phyloP scores from a whole-genome alignment of 1,139 yeast genomes.

The Magnusiomyces ingens region DNA sequence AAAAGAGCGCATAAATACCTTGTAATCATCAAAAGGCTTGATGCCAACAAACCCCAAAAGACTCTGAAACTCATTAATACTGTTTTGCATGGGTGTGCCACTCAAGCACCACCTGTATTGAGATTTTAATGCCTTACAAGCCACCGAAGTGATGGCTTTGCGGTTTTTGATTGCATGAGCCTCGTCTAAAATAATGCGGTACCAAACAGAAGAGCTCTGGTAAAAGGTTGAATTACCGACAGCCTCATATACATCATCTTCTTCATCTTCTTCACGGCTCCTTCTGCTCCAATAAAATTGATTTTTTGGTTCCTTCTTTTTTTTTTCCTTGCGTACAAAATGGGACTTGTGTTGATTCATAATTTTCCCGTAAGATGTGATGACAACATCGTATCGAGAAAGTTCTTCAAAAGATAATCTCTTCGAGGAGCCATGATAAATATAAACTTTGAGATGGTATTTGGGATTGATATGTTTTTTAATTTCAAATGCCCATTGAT shows the following conservation, averaged over 20 bases:
- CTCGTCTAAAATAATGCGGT: slow-evolving; percentile 78
- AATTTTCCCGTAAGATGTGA: slow-evolving; percentile 73
- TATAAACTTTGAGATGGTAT: slow-evolving; percentile 43
- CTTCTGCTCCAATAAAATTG: no score
- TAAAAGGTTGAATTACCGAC: slow-evolving; percentile 78
- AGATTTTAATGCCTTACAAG: slow-evolving; percentile 52
- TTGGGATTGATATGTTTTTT: slow-evolving; percentile 50
- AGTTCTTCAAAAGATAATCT: slow-evolving; percentile 40
- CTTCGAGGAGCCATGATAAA: slow-evolving; percentile 52
- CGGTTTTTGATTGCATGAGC: slow-evolving; percentile 85
- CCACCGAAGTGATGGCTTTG: slow-evolving; percentile 56
- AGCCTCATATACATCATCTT: slow-evolving; percentile 52
- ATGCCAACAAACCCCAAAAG: slow-evolving; percentile 64
- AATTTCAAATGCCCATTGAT: slow-evolving; percentile 82
- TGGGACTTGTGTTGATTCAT: slow-evolving; percentile 38
- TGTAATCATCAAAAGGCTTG: slow-evolving; percentile 43
- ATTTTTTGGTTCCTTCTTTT: not conserved
- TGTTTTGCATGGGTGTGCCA: slow-evolving; percentile 94
- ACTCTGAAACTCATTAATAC: slow-evolving; percentile 72
- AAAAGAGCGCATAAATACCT: slow-evolving; percentile 52
- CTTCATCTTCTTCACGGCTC: no score
- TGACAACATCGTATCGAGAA: slow-evolving; percentile 56
- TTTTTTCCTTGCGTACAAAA: slow-evolving; percentile 29
- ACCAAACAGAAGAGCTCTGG: slow-evolving; percentile 39
- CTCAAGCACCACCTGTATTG: slow-evolving; percentile 70